phyloP scores from a whole-genome alignment of 441 rosid genomes.

The Hura crepitans region DNA sequence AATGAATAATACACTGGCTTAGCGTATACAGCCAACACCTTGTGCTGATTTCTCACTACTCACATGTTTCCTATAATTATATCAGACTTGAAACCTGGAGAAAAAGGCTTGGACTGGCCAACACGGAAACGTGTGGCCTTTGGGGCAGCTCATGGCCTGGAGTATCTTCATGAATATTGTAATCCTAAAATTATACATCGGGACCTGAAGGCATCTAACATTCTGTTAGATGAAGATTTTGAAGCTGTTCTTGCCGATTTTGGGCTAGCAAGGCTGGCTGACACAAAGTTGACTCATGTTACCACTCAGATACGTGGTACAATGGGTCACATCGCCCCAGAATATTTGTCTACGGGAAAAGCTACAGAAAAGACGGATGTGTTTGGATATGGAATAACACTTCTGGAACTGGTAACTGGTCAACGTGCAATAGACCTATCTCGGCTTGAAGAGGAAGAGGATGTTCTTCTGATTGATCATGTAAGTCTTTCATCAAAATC shows the following conservation, averaged over 20 bases:
- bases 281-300: slow-evolving; percentile 41
- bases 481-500: slow-evolving; percentile 30
- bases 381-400: slow-evolving; percentile 55
- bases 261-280: slow-evolving; percentile 48
- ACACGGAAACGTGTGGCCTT: slow-evolving; percentile 42
- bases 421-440: slow-evolving; percentile 54
- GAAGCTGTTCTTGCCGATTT: slow-evolving; percentile 57
- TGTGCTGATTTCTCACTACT: background rate
- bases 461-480: slow-evolving; percentile 55
- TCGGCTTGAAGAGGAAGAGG: slow-evolving; percentile 60
- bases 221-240: slow-evolving; percentile 45
- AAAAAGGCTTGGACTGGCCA: slow-evolving; percentile 49
- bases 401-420: slow-evolving; percentile 53
- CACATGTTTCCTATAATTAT: slow-evolving; percentile 1
- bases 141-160: slow-evolving; percentile 53
- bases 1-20: background rate
- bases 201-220: slow-evolving; percentile 56
- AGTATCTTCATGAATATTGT: slow-evolving; percentile 52
- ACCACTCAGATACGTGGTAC: slow-evolving; percentile 62
- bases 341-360: slow-evolving; percentile 54
- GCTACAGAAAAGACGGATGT: slow-evolving; percentile 59
- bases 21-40: background rate
- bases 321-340: slow-evolving; percentile 62
- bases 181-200: slow-evolving; percentile 57
- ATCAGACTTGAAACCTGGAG: slow-evolving; percentile 48